Evolutionary conservation across 768 basidiomycete species (phyloP), one percentile per base, ranked within the genome.

Genomic region (Suillus brevipes): DNA sequence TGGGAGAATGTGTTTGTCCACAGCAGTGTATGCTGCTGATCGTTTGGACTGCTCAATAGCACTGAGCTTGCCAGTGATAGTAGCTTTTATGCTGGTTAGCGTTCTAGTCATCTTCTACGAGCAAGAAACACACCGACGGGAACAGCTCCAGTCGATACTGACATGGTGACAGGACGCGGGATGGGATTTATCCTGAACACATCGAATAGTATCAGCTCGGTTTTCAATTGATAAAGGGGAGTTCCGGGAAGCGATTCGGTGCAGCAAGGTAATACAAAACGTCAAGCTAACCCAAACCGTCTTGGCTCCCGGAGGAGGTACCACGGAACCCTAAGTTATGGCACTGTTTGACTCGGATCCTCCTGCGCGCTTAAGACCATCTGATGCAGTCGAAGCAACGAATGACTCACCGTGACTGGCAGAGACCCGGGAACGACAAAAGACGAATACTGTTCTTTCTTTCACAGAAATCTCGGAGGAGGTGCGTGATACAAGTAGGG

Each of bases 1-100:
- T 34, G 89, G 85, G 63, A 84, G 83, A 38, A 99, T 84, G 78
- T 98, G 91, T 59, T 87, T 84, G 74, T 99, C 97, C 2, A 99
- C 97, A 0, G 97, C 97, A 1, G 92, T 91, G 78, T 87, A 96
- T 4, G 97, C 97, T 10, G 97, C 97, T 20, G 97, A 83, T 61
- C 86, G 84, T 78, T 99, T 99, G 20, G 95, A 88, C 61, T 84
- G 83, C 71, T 99, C 97, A 47, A 99, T 80, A 6, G 74, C 73
- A 45, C 80, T 82, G 69, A 86, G 71, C 23, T n/a, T n/a, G n/a
- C n/a, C n/a, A n/a, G 70, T 71, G 53, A 67, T 36, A 2, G 59
- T 65, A 45, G 31, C 25, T 58, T 36, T 20, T 25, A 40, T 40
- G 38, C 3, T 28, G 14, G 37, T 73, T 58, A 62, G 7, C 20